Conservation (phyloP, 371 early-diverging fungal species). For the Mortierella sp. region DNA sequence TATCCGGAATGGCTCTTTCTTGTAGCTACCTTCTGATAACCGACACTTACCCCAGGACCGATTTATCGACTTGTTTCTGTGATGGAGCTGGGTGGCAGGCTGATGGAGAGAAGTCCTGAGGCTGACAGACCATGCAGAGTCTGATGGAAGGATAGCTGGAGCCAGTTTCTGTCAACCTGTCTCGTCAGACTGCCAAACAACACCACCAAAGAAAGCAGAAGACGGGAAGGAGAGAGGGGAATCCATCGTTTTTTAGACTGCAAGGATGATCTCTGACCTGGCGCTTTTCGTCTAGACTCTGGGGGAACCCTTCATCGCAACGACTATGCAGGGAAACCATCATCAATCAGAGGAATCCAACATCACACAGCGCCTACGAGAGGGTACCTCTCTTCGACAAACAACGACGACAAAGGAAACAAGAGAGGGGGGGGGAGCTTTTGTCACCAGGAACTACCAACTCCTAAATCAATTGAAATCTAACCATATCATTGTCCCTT, state of each 20-base stretch:
- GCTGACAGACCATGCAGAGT: not conserved
- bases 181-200: too few relatives aligned
- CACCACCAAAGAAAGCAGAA: not conserved
- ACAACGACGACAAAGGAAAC: not conserved
- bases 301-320: slow-evolving; percentile 1
- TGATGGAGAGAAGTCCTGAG: not conserved
- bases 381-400: not conserved
- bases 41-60: not conserved
- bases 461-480: not conserved
- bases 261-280: not conserved
- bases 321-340: not conserved
- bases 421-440: too few relatives aligned
- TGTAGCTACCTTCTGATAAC: not conserved
- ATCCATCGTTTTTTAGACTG: slow-evolving; percentile 1
- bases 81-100: not conserved
- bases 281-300: too few relatives aligned
- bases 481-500: not conserved
- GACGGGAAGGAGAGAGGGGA: not conserved
- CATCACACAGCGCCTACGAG: not conserved
- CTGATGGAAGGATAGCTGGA: not conserved
- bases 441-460: not conserved
- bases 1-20: not conserved
- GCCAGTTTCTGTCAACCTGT: not conserved
- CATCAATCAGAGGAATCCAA: not conserved
- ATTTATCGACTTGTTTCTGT: not conserved